Evolutionary conservation across 805 yeast genomes (phyloP), one percentile per base, ranked within the genome.

Genomic region (Candida insectalens): DNA sequence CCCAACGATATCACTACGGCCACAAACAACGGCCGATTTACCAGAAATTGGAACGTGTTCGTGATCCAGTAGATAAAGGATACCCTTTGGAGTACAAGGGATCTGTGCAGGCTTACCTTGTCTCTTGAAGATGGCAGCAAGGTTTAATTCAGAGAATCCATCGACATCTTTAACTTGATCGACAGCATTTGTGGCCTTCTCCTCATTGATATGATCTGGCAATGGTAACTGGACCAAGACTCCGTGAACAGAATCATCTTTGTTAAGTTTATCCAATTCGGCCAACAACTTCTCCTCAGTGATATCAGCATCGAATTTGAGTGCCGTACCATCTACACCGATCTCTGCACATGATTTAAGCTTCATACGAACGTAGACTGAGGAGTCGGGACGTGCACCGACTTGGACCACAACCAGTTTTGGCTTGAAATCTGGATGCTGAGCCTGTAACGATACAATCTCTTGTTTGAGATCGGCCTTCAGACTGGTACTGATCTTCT

Each of bases 1-100:
- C 37, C 98, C 98, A 25, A 89, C 98, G 47, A 89, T 89, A 54
- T 92, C 96, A 15, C 95, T 83, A 54, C 97, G 74, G 35, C 98
- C 97, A 39, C 92, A 65, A 16, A 89, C 97, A 38, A 88, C 95
- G 14, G 94, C 95, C 41, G 70, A 70, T 47, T 83, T 74, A 36
- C 96, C 96, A n/a, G 71, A 55, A 37, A 87, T 61, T 21, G 63
- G 59, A 18, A 84, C 73, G 6, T 79, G 75, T 32, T 83, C 71
- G 43, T 77, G 69, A 46, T 80, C 73, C 50, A 89, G 67, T 50
- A 89, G 63, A 49, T 77, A 81, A 65, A 89, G 78, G 48, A 87
- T 74, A 38, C 98, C 98, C 60, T 79, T 77, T 36, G 98, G 98
- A 19, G 98, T 89, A 63, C 97, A 89, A 23, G 98, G 97, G 43